Percentiles rank a stretch among this genome's conserved stretches.
These are phyloP conservation scores for Echinosophora koreensis DNA, from an alignment of 306 rosid genomes.

Conservation along the genomic window DNA sequence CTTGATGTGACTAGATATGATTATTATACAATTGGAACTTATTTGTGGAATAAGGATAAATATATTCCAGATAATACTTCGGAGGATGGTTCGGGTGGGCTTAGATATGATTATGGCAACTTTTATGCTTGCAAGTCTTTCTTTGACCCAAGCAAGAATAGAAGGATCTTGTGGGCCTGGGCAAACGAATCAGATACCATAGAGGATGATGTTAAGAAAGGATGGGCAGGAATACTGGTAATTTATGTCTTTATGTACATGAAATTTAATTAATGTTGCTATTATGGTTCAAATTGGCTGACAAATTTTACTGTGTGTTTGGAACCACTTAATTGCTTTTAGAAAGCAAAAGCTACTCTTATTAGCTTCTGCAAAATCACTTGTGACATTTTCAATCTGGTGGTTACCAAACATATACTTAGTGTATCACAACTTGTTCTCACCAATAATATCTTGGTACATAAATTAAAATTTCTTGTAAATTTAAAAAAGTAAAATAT, in stretches of 20 bases:
- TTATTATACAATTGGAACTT: constrained; percentile 74
- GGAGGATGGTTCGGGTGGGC: constrained; percentile 75
- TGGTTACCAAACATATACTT: no score
- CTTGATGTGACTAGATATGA: constrained; percentile 85
- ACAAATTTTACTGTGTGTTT: no score
- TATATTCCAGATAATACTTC: constrained; percentile 72
- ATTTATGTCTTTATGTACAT: neutral
- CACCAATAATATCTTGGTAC: no score
- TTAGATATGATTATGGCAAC: constrained; percentile 87
- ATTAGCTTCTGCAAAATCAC: no score
- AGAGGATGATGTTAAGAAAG: constrained; percentile 57
- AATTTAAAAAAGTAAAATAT: no score
- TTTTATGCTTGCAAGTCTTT: constrained; percentile 91
- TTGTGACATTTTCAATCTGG: no score
- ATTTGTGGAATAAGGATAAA: constrained; percentile 48
- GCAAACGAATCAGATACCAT: constrained; percentile 78
- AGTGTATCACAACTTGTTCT: no score
- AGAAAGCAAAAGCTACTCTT: no score
- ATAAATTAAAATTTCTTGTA: no score
- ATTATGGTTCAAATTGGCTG: neutral
- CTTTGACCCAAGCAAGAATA: constrained; percentile 63
- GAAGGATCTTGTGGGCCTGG: constrained; percentile 93
- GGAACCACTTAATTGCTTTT: no score
- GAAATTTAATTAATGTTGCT: neutral
- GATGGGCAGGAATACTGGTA: constrained; percentile 97